Percentiles rank a stretch among this genome's conserved stretches.
Evolutionary conservation across 2,329 filamentous ascomycete genomes (phyloP).

Genomic region (Dactylonectria estremocensis): DNA sequence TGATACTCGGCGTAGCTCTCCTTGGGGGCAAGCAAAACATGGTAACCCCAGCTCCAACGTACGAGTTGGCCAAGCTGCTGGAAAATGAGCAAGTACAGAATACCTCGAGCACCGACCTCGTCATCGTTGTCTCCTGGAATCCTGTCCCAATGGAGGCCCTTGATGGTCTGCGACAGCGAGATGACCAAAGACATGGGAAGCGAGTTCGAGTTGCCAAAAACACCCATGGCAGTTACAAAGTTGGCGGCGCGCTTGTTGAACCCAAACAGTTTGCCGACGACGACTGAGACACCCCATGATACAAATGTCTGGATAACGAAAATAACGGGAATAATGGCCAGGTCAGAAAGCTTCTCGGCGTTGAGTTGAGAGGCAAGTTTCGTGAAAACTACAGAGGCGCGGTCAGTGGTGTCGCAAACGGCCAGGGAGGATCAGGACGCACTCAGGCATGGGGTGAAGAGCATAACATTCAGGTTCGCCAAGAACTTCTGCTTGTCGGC

Average conservation of each 20-base stretch:
- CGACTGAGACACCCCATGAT: constrained; percentile 83
- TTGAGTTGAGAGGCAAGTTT: constrained; percentile 96
- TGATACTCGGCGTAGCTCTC: constrained; percentile 79
- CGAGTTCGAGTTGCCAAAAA: constrained; percentile 99
- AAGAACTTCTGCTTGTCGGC: constrained; percentile 97
- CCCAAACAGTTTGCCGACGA: constrained; percentile 81
- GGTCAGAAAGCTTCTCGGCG: constrained; percentile 88
- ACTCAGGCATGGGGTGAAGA: constrained; percentile 98
- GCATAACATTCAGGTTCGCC: constrained; percentile 94
- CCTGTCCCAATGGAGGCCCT: constrained; percentile 93
- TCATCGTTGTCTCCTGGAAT: constrained; percentile 95
- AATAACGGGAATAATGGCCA: constrained; percentile 95
- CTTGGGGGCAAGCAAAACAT: constrained; percentile 91
- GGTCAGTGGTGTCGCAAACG: constrained; percentile 36
- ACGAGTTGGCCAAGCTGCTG: constrained; percentile 97
- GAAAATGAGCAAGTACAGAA: constrained; percentile 96
- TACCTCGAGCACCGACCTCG: constrained; percentile 93
- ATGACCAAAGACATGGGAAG: constrained; percentile 96
- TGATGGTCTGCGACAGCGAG: constrained; percentile 91
- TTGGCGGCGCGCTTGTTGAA: constrained; percentile 91
- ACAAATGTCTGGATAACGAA: constrained; percentile 90
- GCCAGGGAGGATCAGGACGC: constrained; percentile 54
- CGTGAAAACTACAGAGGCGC: constrained; percentile 80
- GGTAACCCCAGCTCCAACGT: constrained; percentile 98
- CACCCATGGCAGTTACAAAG: constrained; percentile 96